Conservation (phyloP, 106 monocot species). For the Iris macrosiphon region DNA sequence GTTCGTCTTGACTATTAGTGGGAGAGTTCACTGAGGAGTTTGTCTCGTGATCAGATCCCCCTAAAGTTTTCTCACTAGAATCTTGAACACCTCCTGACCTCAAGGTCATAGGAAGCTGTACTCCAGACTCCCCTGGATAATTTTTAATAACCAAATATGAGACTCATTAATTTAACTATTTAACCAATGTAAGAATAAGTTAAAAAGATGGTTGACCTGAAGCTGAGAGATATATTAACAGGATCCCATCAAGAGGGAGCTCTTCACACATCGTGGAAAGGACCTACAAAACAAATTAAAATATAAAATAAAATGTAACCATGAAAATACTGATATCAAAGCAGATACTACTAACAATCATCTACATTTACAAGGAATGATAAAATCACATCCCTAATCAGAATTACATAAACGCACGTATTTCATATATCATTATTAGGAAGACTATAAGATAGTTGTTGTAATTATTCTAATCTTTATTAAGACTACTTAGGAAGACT, state of each 20-base stretch:
- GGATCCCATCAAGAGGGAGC: conserved; percentile 74
- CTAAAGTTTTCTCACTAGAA: conserved; percentile 27
- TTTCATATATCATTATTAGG: too few species aligned
- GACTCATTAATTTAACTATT: background rate
- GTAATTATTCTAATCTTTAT: too few species aligned
- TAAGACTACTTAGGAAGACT: too few species aligned
- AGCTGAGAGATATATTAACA: conserved; percentile 88
- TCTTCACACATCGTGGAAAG: conserved; percentile 89
- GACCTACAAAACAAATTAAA: conserved; percentile 38
- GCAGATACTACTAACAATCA: background rate
- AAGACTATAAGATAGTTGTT: too few species aligned
- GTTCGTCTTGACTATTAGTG: background rate
- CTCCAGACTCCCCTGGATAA: conserved; percentile 43
- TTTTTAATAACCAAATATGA: background rate
- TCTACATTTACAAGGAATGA: background rate
- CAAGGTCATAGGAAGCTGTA: conserved; percentile 8
- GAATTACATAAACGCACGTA: too few species aligned
- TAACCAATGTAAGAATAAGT: background rate
- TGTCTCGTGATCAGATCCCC: conserved; percentile 22
- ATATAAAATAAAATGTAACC: background rate
- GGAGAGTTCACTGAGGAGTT: conserved; percentile 13
- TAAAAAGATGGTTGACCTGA: conserved; percentile 34
- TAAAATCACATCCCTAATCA: too few species aligned
- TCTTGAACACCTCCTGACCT: conserved; percentile 25
- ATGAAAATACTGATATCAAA: background rate